A percentile compares a stretch with the other conserved stretches of the same genome.
Evolutionary conservation across 345 rosid genomes (phyloP).

Genomic region (Erucastrum elatum): DNA sequence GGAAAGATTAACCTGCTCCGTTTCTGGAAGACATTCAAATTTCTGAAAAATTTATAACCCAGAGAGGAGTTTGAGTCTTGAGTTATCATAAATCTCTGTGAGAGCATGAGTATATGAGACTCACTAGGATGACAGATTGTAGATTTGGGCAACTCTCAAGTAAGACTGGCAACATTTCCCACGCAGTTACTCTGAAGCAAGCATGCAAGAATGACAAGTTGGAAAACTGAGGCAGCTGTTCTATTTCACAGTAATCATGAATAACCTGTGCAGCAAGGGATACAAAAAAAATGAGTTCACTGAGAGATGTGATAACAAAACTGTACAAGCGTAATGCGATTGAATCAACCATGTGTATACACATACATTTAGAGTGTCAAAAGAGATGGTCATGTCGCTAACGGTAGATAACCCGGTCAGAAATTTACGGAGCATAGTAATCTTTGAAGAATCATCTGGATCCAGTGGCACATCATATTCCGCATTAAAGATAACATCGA

Average conservation of each 20-base stretch:
- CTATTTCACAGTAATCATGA: too few species aligned
- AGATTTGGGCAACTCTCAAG: conserved; percentile 33
- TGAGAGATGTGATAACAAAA: background rate
- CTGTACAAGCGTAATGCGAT: background rate
- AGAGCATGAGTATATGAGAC: conserved; percentile 9
- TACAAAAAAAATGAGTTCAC: background rate
- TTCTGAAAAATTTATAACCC: background rate
- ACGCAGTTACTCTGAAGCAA: too few species aligned
- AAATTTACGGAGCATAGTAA: conserved; percentile 17
- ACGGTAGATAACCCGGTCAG: conserved; percentile 2
- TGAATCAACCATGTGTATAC: background rate
- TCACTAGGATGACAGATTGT: conserved; percentile 12
- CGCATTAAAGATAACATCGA: conserved; percentile 24
- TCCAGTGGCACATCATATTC: background rate
- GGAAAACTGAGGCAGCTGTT: too few species aligned
- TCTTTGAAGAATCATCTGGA: conserved; percentile 13
- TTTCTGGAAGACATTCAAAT: background rate
- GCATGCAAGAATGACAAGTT: too few species aligned
- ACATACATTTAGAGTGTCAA: conserved; percentile 5
- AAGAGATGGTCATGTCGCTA: too few species aligned
- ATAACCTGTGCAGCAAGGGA: background rate
- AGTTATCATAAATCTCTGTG: background rate
- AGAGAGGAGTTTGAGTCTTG: too few species aligned
- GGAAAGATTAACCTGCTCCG: background rate
- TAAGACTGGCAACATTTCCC: conserved; percentile 15